phyloP scores from a whole-genome alignment of 2,329 filamentous ascomycete genomes.

The Gnomoniopsis smithogilvyi region DNA sequence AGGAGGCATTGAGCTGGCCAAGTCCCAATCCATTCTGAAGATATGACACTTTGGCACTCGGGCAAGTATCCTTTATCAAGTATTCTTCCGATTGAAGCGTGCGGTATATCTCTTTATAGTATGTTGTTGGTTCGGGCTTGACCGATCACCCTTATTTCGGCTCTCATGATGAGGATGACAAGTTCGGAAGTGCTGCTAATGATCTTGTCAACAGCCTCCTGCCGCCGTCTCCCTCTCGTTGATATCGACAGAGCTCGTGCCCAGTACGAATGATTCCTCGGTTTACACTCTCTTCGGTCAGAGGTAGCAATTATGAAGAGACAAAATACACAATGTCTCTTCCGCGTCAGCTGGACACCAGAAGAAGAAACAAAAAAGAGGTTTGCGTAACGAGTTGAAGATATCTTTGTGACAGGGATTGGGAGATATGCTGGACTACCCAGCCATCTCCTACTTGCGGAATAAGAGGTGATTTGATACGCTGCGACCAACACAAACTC shows the following conservation, averaged over 20 bases:
- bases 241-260: no score
- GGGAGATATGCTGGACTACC: no score
- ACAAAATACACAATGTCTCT: no score
- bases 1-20: conserved; percentile 10
- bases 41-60: background rate
- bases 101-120: background rate
- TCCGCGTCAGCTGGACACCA: no score
- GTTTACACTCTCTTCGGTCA: no score
- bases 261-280: no score
- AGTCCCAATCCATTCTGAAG: conserved; percentile 11
- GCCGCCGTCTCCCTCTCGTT: no score
- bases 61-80: background rate
- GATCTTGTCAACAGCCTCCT: background rate
- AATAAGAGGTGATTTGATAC: background rate
- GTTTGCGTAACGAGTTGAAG: no score
- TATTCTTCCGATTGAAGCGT: background rate
- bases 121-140: background rate
- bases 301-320: no score
- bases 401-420: no score
- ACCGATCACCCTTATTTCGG: background rate
- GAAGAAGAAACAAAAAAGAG: no score
- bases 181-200: background rate
- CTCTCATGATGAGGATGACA: conserved; percentile 4
- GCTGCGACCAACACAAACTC: background rate
- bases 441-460: no score